Base-by-base conservation (phyloP, 2,329 filamentous ascomycete species). In the Ascochyta clinopodiicola region DNA sequence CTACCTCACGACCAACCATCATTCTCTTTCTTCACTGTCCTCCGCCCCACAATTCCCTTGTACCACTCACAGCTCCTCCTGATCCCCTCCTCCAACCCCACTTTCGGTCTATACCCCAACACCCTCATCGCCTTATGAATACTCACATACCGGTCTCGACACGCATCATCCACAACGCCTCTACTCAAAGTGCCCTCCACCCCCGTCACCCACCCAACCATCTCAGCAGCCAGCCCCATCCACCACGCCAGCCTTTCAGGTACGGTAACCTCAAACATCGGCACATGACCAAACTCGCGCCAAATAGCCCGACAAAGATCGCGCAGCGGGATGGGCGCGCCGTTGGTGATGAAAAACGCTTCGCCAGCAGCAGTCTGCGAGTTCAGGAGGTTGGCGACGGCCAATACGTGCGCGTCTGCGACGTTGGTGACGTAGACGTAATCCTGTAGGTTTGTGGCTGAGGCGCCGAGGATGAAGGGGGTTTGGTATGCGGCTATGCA, bases 271-370 rank as follows among this genome's bases (percentile, higher is more conserved):
- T 81, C 67, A 45, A 77, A 82, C 0, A 66, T 64, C 5, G 84
- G 84, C 24, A 81, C 76, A 62, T 84, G 82, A 0, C 78, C 83
- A 63, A 86, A 86, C 27, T 80, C 71, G 8, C 80, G 81, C 91
- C 91, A 98, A 42, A 96, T 83, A 35, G 87, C 86, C 36, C 91
- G 84, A 56, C 90, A 86, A 72, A 96, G 90, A 76, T 96, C 92
- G 87, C 95, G 96, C 77, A 96, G 96, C 74, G 94, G 94, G 19
- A 96, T 82, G 5, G 94, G 94, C 64, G 86, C 82, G 76, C 92
- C 91, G 75, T 98, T 98, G 54, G 92, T 95, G 70, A 98, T 86
- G 78, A 96, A 87, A 80, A 98, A 94, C 45, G 88, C 88, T 75
- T 97, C 88, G 56, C 94, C 95, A 0, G 82, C 81, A 19, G 84